Conservation (phyloP, 176 grass and related monocot genomes). For the barley (Hordeum vulgare) region MorexV3_pseudomolecules_assembly NC_058519.1:625346297-625346796, state of each 20-base stretch:
- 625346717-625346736: not conserved
- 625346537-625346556: no score
- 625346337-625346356: not conserved
- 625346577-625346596: not conserved
- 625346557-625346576: not conserved
- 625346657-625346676: not conserved
- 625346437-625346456: not conserved
- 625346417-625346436: slow-evolving; percentile 20
- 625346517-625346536: no score
- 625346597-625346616: not conserved
- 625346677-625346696: not conserved
- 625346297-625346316: not conserved
- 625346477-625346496: not conserved
- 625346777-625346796: not conserved
- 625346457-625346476: not conserved
- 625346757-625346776: not conserved
- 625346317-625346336: slow-evolving; percentile 16
- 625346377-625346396: slow-evolving; percentile 16
- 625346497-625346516: no score
- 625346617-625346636: not conserved
- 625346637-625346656: not conserved
- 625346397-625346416: not conserved
- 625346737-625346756: not conserved
- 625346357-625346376: not conserved
- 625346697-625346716: no score